Conservation (phyloP, 2,329 filamentous ascomycete genomes). For the Uncinocarpus reesii region DNA sequence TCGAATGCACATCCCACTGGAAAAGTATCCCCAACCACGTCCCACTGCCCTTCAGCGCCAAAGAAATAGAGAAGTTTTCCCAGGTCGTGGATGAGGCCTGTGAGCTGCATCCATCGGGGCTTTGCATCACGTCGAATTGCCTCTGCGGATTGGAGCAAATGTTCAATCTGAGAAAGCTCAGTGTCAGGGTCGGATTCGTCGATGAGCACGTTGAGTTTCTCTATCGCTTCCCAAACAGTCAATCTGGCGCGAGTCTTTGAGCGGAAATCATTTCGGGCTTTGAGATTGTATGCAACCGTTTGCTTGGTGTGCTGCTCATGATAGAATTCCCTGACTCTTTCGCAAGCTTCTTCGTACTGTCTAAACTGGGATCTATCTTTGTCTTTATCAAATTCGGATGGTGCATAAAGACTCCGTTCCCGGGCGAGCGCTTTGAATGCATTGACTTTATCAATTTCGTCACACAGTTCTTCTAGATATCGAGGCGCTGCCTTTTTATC, state of each 20-base stretch:
- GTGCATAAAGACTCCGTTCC: slow-evolving; percentile 36
- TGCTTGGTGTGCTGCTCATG: slow-evolving; percentile 53
- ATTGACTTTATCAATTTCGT: slow-evolving; percentile 49
- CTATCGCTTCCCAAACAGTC: slow-evolving; percentile 84
- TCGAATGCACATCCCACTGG: slow-evolving; percentile 28
- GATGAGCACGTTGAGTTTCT: slow-evolving; percentile 82
- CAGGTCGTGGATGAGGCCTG: slow-evolving; percentile 39
- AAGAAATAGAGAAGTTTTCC: slow-evolving; percentile 43
- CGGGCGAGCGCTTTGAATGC: slow-evolving; percentile 47
- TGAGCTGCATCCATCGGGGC: slow-evolving; percentile 41
- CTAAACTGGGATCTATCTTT: slow-evolving; percentile 76
- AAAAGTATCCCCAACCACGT: slow-evolving; percentile 62
- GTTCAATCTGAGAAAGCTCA: slow-evolving; percentile 75
- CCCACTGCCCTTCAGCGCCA: slow-evolving; percentile 64
- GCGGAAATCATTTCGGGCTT: slow-evolving; percentile 62
- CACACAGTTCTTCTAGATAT: slow-evolving; percentile 25
- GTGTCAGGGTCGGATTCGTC: slow-evolving; percentile 90
- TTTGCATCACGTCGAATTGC: slow-evolving; percentile 67
- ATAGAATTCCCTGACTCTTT: slow-evolving; percentile 81
- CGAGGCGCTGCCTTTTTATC: not conserved
- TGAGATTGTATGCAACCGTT: slow-evolving; percentile 62
- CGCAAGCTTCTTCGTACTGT: slow-evolving; percentile 72
- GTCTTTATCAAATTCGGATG: slow-evolving; percentile 58
- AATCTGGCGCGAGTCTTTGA: slow-evolving; percentile 60
- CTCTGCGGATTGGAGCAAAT: slow-evolving; percentile 78